phyloP scores from a whole-genome alignment of 257 asterid species.

The Verbascum thapsus region DNA sequence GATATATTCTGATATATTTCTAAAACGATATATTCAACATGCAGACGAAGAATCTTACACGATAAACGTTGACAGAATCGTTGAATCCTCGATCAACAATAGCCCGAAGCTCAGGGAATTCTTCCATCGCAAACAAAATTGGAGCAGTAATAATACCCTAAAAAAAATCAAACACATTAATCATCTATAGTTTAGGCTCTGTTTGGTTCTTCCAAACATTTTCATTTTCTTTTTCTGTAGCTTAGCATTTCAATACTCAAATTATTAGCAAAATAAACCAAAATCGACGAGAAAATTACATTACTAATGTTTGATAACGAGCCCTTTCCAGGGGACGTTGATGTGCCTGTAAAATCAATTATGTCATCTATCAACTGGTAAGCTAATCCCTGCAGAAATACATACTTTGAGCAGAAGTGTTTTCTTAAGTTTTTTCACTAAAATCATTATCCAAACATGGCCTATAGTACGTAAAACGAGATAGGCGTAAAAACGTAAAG shows the following conservation, averaged over 20 bases:
- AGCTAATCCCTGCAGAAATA: slow-evolving; percentile 62
- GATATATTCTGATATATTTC: too few relatives aligned
- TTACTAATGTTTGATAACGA: slow-evolving; percentile 72
- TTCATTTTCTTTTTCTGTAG: slow-evolving; percentile 7
- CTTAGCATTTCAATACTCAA: background rate
- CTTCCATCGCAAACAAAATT: slow-evolving; percentile 70
- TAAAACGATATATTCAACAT: too few relatives aligned
- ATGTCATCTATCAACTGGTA: slow-evolving; percentile 74
- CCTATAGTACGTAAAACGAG: background rate
- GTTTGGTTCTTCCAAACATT: too few relatives aligned
- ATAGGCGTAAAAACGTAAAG: background rate
- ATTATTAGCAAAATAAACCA: background rate
- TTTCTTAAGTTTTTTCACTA: background rate
- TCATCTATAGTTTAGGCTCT: background rate
- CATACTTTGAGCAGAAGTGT: background rate
- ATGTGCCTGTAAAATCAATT: slow-evolving; percentile 72
- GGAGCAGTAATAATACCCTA: slow-evolving; percentile 82
- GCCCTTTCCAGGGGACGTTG: slow-evolving; percentile 70
- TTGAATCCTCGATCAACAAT: slow-evolving; percentile 60
- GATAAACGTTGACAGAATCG: slow-evolving; percentile 54
- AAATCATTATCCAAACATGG: background rate
- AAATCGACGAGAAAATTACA: slow-evolving; percentile 33
- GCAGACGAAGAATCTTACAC: slow-evolving; percentile 62
- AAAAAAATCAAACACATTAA: background rate
- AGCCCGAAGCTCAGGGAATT: slow-evolving; percentile 59